These are phyloP conservation scores for Acer negundo DNA, from an alignment of 345 rosid species.

Conservation along the genomic window DNA sequence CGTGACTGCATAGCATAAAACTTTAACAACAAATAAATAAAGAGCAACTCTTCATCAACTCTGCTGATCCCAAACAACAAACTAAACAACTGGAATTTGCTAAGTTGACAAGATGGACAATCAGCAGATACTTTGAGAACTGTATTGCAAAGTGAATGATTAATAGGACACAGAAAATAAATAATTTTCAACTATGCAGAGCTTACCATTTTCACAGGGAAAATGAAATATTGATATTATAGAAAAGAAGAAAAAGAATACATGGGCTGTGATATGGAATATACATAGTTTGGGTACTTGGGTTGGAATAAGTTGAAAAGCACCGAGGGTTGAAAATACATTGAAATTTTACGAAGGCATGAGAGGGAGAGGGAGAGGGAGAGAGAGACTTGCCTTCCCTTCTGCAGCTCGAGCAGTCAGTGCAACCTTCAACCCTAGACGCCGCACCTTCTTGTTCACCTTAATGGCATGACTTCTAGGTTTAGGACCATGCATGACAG, in stretches of 20 bases:
- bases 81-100: not conserved
- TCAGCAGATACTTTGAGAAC: not conserved
- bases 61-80: not conserved
- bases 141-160: not conserved
- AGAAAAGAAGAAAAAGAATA: not conserved
- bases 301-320: not conserved
- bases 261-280: not conserved
- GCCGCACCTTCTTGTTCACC: constrained; percentile 86
- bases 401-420: constrained; percentile 91
- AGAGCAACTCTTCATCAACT: not conserved
- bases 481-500: constrained; percentile 89
- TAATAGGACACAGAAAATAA: not conserved
- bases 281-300: not conserved
- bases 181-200: not conserved
- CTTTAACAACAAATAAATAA: not conserved
- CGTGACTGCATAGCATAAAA: not conserved
- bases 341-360: not conserved
- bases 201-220: not conserved
- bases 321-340: not conserved
- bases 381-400: constrained; percentile 66
- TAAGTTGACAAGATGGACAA: not conserved
- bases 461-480: constrained; percentile 93
- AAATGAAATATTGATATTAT: not conserved
- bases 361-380: constrained; percentile 16
- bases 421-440: constrained; percentile 91